Base-by-base conservation (phyloP, 2,329 filamentous ascomycete species). In the Paecilomyces formosus region DNA sequence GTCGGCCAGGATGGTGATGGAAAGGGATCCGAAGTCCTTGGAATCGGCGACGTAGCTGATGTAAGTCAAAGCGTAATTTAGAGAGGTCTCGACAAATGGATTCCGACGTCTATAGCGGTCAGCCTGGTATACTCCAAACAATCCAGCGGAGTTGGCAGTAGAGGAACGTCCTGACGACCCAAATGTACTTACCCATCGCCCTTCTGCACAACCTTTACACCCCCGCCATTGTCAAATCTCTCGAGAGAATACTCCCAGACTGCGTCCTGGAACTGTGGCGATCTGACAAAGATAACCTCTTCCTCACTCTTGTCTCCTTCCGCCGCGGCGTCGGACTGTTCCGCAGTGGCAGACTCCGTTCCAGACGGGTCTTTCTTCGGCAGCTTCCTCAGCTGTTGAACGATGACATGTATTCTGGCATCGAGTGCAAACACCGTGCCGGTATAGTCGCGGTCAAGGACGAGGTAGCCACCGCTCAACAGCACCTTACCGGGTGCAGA, bases 401-500 rank as follows among this genome's bases (percentile, higher is more conserved):
- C 80, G 61, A 81, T 72, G 51, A 84, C 81, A 69, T 87, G 84
- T 33, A 88, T 86, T 58, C 85, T 78, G 53, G 85, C 85, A 70
- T 86, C 80, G 55, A 88, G 79, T 31, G 83, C 85, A 66, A 87
- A 86, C 3, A 87, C 85, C 18, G 86, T 79, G 35, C 88, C 93
- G 2, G 89, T 94, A 75, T 97, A 92, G 61, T 83, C 80, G 61
- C 90, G 86, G 78, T 97, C 93, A 53, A 99, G 86, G 22, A 97
- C 93, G 53, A 97, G 86, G 76, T 97, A 99, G 61, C 94, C 94
- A 63, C 94, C 94, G 3, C 93, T 91, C 57, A 97, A 84, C 63
- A 99, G 84, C 61, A 99, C 94, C 79, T 99, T 99, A 66, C 94
- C 94, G 18, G 94, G 94, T 22, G 94, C 93, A 62, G 94, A 97